These are phyloP conservation scores for Paecilomyces formosus DNA, from an alignment of 2,329 filamentous ascomycete species.

Conservation along the genomic window DNA sequence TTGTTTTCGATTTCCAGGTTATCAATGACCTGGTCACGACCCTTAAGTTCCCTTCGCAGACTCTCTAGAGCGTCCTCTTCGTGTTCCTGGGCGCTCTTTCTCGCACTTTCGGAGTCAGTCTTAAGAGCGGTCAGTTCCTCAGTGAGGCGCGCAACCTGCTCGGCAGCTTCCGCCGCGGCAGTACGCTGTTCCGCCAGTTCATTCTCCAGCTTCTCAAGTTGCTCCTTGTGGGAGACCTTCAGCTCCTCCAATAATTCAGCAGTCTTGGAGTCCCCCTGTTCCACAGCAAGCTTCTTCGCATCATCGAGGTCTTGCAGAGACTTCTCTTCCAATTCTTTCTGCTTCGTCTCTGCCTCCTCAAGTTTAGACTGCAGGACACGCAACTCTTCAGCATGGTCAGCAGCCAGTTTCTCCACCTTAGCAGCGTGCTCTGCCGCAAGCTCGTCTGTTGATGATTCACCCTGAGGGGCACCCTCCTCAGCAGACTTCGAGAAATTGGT, in stretches of 20 bases:
- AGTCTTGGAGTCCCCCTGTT: slow-evolving; percentile 27
- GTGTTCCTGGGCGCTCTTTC: slow-evolving; percentile 18
- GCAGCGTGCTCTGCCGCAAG: slow-evolving; percentile 23
- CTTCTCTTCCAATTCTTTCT: slow-evolving; percentile 29
- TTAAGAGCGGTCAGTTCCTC: slow-evolving; percentile 24
- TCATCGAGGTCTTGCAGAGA: slow-evolving; percentile 31
- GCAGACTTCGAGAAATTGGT: slow-evolving; percentile 20
- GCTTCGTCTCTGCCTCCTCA: slow-evolving; percentile 27
- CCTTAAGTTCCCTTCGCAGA: slow-evolving; percentile 26
- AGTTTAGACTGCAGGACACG: slow-evolving; percentile 24
- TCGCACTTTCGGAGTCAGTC: slow-evolving; percentile 18
- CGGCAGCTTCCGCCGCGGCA: slow-evolving; percentile 18
- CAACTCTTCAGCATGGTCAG: slow-evolving; percentile 25
- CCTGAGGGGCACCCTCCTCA: slow-evolving; percentile 14
- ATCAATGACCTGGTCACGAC: slow-evolving; percentile 29
- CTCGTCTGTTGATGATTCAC: slow-evolving; percentile 14
- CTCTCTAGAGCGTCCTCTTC: slow-evolving; percentile 23
- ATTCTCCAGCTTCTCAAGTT: slow-evolving; percentile 27
- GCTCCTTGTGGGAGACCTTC: slow-evolving; percentile 27
- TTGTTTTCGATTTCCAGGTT: slow-evolving; percentile 32
- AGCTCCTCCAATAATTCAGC: slow-evolving; percentile 29
- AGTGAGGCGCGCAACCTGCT: slow-evolving; percentile 22
- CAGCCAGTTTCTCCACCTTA: slow-evolving; percentile 24
- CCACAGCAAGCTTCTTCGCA: slow-evolving; percentile 26
- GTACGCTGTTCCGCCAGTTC: slow-evolving; percentile 27